Percentiles rank a stretch among this genome's conserved stretches.
These are phyloP conservation scores for Clarireedia paspali DNA, from an alignment of 2,329 filamentous ascomycete species.

Conservation along the genomic window DNA sequence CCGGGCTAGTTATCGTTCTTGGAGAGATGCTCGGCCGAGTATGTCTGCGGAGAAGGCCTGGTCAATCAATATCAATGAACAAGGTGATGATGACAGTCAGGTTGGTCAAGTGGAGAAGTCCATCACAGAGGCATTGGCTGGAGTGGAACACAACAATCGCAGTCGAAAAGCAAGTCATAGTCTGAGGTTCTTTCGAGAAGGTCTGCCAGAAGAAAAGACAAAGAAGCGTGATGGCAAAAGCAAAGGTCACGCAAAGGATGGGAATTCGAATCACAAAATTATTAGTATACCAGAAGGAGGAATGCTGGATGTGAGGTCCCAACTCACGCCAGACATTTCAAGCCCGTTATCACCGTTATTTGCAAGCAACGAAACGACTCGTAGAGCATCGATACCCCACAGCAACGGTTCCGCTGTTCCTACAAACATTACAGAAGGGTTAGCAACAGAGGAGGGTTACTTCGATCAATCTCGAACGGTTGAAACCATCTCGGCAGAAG, in stretches of 20 bases:
- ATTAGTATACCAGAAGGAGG: slow-evolving; percentile 1
- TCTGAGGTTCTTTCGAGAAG: slow-evolving; percentile 59
- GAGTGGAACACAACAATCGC: slow-evolving; percentile 53
- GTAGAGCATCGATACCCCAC: not conserved
- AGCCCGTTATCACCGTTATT: slow-evolving; percentile 11
- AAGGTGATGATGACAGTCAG: slow-evolving; percentile 43
- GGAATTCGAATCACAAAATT: not conserved
- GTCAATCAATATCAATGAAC: slow-evolving; percentile 48
- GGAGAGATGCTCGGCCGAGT: slow-evolving; percentile 24
- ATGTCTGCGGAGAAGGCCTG: slow-evolving; percentile 47
- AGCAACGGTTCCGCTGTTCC: not conserved
- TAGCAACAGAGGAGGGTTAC: slow-evolving; percentile 22
- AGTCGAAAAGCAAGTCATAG: slow-evolving; percentile 63
- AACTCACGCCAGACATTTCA: not conserved
- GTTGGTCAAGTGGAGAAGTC: slow-evolving; percentile 58
- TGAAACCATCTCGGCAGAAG: slow-evolving; percentile 16
- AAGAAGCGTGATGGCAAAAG: slow-evolving; percentile 42
- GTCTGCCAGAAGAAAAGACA: slow-evolving; percentile 50
- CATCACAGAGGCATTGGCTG: slow-evolving; percentile 53
- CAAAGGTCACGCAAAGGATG: slow-evolving; percentile 27
- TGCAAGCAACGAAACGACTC: slow-evolving; percentile 1
- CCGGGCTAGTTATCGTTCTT: slow-evolving; percentile 28
- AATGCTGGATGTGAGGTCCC: not conserved
- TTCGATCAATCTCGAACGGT: slow-evolving; percentile 16
- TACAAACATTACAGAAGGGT: slow-evolving; percentile 16